A percentile compares a stretch with the other conserved stretches of the same genome.
phyloP scores from a whole-genome alignment of 1,284 basidiomycete species.

The Hemileia vastatrix region DNA sequence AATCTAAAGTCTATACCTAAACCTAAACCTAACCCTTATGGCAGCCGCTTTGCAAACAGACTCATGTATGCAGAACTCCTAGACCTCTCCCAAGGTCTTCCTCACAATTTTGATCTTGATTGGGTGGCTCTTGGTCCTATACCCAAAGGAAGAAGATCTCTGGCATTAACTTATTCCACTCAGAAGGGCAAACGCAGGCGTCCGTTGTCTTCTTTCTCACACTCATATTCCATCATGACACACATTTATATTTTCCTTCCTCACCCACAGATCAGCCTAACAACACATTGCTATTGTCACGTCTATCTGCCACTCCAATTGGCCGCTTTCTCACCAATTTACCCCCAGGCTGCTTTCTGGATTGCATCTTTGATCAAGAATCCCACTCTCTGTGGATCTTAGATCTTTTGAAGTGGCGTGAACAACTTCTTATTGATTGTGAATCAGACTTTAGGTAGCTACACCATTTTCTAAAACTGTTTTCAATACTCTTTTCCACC shows the following conservation, averaged over 20 bases:
- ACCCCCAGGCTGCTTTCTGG: slow-evolving; percentile 6
- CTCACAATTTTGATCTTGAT: slow-evolving; percentile 4
- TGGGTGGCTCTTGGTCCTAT: slow-evolving; percentile 18
- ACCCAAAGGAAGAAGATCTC: slow-evolving; percentile 13
- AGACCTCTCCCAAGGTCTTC: slow-evolving; percentile 9
- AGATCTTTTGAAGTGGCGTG: slow-evolving; percentile 19
- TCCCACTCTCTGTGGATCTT: slow-evolving; percentile 5
- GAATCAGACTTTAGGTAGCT: slow-evolving; percentile 15
- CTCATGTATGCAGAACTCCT: slow-evolving; percentile 16
- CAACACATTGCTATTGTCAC: slow-evolving; percentile 3
- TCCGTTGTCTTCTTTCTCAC: neutral
- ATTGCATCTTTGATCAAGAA: slow-evolving; percentile 11
- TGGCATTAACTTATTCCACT: neutral
- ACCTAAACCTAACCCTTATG: neutral
- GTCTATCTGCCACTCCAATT: slow-evolving; percentile 1
- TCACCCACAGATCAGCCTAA: neutral
- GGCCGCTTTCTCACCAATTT: slow-evolving; percentile 5
- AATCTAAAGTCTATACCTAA: neutral
- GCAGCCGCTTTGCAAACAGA: neutral
- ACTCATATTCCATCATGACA: neutral
- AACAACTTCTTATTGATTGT: slow-evolving; percentile 19
- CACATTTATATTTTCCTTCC: neutral
- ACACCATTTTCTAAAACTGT: too few relatives aligned
- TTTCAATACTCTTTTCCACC: too few relatives aligned
- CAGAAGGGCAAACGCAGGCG: neutral